Evolutionary conservation across 202 grass and related monocot species (phyloP).

Genomic region (Saccharum hybrid): DNA sequence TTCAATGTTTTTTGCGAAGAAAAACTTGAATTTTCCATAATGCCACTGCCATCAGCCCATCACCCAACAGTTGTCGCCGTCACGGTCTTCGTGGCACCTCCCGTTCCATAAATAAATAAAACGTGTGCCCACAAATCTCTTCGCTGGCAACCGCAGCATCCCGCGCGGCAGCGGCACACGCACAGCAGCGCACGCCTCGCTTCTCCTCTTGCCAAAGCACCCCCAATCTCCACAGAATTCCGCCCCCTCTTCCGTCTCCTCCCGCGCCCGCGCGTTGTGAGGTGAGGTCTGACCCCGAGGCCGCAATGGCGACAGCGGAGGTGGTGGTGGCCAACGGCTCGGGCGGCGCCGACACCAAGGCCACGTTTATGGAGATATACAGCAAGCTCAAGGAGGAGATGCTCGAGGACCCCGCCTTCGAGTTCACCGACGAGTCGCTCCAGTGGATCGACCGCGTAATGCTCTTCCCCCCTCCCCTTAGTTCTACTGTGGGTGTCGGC

Average conservation of each 20-base stretch:
- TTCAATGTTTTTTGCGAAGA: too few relatives aligned
- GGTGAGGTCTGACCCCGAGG: constrained; percentile 15
- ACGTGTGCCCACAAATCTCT: background rate
- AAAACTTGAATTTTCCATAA: too few relatives aligned
- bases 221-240: constrained; percentile 16
- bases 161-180: background rate
- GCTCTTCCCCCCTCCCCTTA: background rate
- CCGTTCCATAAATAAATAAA: constrained; percentile 49
- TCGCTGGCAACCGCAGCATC: background rate
- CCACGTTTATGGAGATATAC: constrained; percentile 72
- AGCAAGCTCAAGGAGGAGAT: constrained; percentile 78
- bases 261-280: background rate
- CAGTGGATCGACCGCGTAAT: constrained; percentile 93
- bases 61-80: background rate
- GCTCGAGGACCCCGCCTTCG: constrained; percentile 87
- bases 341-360: constrained; percentile 55
- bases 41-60: too few relatives aligned
- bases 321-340: constrained; percentile 51
- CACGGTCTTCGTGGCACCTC: constrained; percentile 7
- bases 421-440: constrained; percentile 90
- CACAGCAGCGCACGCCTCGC: background rate
- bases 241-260: background rate
- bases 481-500: background rate
- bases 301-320: constrained; percentile 53
- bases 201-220: constrained; percentile 9